These are phyloP conservation scores for Cynara cardunculus DNA, from an alignment of 129 eudicot species.

Conservation along the genomic window DNA sequence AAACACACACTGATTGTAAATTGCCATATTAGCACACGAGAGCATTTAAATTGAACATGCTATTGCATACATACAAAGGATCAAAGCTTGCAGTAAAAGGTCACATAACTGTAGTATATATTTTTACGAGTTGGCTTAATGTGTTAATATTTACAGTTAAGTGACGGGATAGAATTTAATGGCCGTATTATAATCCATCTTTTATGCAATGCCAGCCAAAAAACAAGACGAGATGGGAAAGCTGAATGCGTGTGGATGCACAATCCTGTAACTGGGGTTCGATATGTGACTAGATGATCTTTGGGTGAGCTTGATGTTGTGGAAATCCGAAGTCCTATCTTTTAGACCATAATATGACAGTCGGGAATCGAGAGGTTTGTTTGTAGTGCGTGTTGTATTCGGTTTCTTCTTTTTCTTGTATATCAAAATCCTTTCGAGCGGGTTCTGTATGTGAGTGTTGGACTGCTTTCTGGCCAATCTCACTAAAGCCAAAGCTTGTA, in stretches of 20 bases:
- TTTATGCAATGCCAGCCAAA: conserved; percentile 52
- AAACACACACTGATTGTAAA: no score
- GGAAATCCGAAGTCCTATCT: conserved; percentile 9
- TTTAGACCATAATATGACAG: conserved; percentile 6
- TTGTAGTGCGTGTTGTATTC: conserved; percentile 3
- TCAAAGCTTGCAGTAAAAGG: background rate
- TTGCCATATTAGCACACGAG: no score
- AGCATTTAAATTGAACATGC: background rate
- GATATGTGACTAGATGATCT: background rate
- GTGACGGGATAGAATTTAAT: background rate
- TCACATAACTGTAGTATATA: background rate
- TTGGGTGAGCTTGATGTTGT: background rate
- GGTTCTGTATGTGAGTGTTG: background rate
- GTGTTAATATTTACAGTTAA: background rate
- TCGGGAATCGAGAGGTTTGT: conserved; percentile 15
- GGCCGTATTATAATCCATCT: background rate
- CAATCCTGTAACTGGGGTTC: conserved; percentile 27
- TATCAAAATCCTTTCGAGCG: conserved; percentile 5
- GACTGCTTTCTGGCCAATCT: no score
- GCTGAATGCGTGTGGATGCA: conserved; percentile 58
- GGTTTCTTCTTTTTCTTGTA: background rate
- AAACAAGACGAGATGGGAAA: conserved; percentile 49
- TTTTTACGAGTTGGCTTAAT: background rate
- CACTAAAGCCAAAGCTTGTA: no score
- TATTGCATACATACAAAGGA: background rate